Conservation (phyloP, 495 filamentous ascomycete species). For the Tirmania nivea region DNA sequence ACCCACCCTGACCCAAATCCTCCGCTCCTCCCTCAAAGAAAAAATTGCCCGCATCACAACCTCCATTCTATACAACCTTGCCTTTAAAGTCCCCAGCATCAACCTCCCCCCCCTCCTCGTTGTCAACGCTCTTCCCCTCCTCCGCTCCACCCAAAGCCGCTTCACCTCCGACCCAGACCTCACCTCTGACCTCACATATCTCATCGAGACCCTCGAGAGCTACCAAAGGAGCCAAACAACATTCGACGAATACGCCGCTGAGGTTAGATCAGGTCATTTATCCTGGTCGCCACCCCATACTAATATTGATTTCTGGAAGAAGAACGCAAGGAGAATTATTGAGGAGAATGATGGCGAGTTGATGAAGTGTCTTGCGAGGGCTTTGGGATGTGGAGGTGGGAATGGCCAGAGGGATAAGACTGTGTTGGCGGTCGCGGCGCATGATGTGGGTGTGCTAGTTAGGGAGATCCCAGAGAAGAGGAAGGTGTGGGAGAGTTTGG, state of each 20-base stretch:
- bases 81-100: slow-evolving; percentile 27
- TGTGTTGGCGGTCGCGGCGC: slow-evolving; percentile 84
- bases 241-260: slow-evolving; percentile 83
- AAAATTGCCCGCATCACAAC: slow-evolving; percentile 87
- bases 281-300: slow-evolving; percentile 92
- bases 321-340: slow-evolving; percentile 81
- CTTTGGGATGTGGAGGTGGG: slow-evolving; percentile 30
- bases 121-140: slow-evolving; percentile 35
- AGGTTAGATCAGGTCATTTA: slow-evolving; percentile 71
- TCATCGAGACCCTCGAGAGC: slow-evolving; percentile 65
- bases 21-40: slow-evolving; percentile 85
- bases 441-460: slow-evolving; percentile 75
- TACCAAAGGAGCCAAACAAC: slow-evolving; percentile 95
- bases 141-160: slow-evolving; percentile 58
- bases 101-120: slow-evolving; percentile 55
- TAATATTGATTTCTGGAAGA: slow-evolving; percentile 74
- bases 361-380: slow-evolving; percentile 65
- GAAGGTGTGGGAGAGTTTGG: slow-evolving; percentile 63
- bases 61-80: slow-evolving; percentile 71
- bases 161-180: slow-evolving; percentile 80
- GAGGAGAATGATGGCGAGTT: slow-evolving; percentile 63
- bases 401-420: slow-evolving; percentile 58
- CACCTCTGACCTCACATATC: slow-evolving; percentile 54
- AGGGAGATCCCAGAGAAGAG: slow-evolving; percentile 77
- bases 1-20: slow-evolving; percentile 68